Evolutionary conservation across 345 rosid species (phyloP).

Genomic region (Aethionema arabicum): DNA sequence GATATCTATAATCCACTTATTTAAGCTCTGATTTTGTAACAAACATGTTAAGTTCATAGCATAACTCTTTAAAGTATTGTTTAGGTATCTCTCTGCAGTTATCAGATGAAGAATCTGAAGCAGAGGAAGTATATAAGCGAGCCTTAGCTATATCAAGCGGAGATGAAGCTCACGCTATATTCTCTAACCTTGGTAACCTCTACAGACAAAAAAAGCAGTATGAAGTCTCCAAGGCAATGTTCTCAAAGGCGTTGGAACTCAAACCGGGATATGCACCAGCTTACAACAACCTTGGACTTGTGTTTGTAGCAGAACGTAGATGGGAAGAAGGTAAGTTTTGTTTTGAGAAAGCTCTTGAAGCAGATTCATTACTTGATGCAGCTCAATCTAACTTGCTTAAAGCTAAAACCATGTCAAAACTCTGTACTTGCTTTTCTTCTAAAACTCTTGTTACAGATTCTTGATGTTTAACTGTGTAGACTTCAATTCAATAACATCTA

Average conservation of each 20-base stretch:
- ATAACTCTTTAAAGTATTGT: slow-evolving; percentile 4
- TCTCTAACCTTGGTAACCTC: slow-evolving; percentile 91
- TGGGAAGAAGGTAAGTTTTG: slow-evolving; percentile 92
- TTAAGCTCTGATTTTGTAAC: not conserved
- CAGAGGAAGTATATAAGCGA: slow-evolving; percentile 38
- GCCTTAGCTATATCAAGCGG: slow-evolving; percentile 54
- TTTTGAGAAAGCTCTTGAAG: slow-evolving; percentile 64
- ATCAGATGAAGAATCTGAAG: slow-evolving; percentile 54
- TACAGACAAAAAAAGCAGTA: slow-evolving; percentile 75
- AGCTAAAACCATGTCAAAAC: slow-evolving; percentile 44
- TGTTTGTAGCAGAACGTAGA: slow-evolving; percentile 77
- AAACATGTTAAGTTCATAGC: not conserved
- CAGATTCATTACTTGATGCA: slow-evolving; percentile 86
- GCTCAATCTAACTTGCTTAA: slow-evolving; percentile 83
- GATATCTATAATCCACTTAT: not conserved
- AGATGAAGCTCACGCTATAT: slow-evolving; percentile 66
- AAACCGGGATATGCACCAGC: slow-evolving; percentile 95
- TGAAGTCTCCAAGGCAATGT: slow-evolving; percentile 87
- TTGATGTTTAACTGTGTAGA: too few relatives aligned
- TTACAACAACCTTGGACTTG: slow-evolving; percentile 90
- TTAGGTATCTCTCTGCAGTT: slow-evolving; percentile 80
- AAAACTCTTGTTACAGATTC: slow-evolving; percentile 32
- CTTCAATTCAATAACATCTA: too few relatives aligned
- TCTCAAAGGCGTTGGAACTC: slow-evolving; percentile 77
- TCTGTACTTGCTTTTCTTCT: slow-evolving; percentile 40